Percentiles rank a stretch among this genome's conserved stretches.
phyloP scores from a whole-genome alignment of 805 yeast species.

The Metschnikowia corniflorae region DNA sequence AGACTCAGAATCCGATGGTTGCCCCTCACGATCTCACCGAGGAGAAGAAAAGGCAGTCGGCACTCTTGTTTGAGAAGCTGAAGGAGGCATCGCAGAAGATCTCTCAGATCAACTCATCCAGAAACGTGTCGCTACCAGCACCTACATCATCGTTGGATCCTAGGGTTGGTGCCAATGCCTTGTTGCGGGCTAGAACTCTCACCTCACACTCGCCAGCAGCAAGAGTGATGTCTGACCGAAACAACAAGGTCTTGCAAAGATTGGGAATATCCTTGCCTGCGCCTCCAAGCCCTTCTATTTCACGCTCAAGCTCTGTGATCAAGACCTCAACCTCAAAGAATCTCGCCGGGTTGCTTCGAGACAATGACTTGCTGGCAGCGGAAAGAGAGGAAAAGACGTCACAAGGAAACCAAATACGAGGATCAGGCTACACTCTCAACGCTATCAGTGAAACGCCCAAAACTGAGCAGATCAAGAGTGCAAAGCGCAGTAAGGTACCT shows the following conservation, averaged over 20 bases:
- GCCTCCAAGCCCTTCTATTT: constrained; percentile 15
- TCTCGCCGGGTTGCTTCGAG: constrained; percentile 16
- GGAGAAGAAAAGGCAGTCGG: constrained; percentile 22
- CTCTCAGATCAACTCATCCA: constrained; percentile 12
- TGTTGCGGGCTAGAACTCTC: constrained; percentile 37
- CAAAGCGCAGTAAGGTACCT: no score
- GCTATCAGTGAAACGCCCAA: constrained; percentile 20
- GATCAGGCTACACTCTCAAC: constrained; percentile 23
- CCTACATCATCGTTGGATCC: constrained; percentile 36
- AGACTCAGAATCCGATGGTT: background rate
- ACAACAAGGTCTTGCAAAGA: constrained; percentile 33
- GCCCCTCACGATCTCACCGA: constrained; percentile 8
- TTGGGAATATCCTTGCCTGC: constrained; percentile 33
- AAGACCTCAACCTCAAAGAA: constrained; percentile 40
- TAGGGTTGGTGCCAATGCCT: constrained; percentile 23
- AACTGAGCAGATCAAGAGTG: no score
- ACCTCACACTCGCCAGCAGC: constrained; percentile 22
- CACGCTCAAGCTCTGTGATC: constrained; percentile 19
- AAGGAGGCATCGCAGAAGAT: constrained; percentile 27
- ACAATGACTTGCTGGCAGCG: background rate
- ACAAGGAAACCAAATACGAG: constrained; percentile 3
- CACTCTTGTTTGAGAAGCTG: constrained; percentile 26
- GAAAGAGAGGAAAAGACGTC: background rate
- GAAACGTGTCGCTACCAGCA: constrained; percentile 14
- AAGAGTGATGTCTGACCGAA: constrained; percentile 20